Evolutionary conservation across 805 yeast species (phyloP), one percentile per base, ranked within the genome.

Genomic region (Yarrowia sp.): DNA sequence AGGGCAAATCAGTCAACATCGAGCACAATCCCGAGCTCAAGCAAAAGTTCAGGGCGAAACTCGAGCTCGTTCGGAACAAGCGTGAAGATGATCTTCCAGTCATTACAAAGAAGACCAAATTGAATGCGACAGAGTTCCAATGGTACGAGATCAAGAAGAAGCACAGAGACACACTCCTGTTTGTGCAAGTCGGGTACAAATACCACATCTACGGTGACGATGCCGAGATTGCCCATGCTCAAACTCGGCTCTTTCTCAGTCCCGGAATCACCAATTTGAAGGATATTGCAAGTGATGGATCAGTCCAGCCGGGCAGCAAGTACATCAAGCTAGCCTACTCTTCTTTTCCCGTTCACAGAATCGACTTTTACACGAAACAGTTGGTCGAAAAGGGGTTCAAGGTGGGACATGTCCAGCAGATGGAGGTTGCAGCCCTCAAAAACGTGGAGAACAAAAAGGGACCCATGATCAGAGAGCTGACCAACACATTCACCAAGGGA

Each of bases 151-250:
- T 95, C 65, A 92, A 92, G 74, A 72, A 77, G 7, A 73, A 77
- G 1, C 79, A 94, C 75, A 75, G 75, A 65, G 97, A 91, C 72
- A 90, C 90, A 66, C 72, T 95, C 1, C 79, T 95, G 9, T 87
- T 95, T 0, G 83, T 94, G 35, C 95, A 95, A 76, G 96, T 91
- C 2, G 99, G 99, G 0, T 95, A 94, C 79, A 92, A 92, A 77
- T 95, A 87, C 79, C 91, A 90, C 74, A 88, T 93, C 70, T 91
- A 86, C 76, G 97, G 97, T 0, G 83, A 87, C 68, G 98, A 94
- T 78, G 98, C 98, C 0, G 82, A 81, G 14, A 79, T 80, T 5
- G 97, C 89, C 0, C 83, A 96, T 12, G 79, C 82, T 59, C 82
- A 89, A 12, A 73, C 77, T 14, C 78, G 79, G 32, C 89, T 91